phyloP scores from a whole-genome alignment of 2,329 filamentous ascomycete species.

The Fusarium globosum region DNA sequence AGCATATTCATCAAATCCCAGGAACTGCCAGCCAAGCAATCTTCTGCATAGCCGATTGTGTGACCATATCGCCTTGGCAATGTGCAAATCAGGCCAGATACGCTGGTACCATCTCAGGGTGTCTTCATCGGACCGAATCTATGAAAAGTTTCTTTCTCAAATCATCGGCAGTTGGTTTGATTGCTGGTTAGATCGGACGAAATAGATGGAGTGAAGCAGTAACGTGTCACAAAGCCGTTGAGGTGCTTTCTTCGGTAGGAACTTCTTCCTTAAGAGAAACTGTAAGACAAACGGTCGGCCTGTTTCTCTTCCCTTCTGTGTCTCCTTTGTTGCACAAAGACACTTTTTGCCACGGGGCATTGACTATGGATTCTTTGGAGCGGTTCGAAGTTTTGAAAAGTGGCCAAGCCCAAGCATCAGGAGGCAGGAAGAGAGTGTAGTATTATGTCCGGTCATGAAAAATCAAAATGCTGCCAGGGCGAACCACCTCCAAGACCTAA shows the following conservation, averaged over 20 bases:
- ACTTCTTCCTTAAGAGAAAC: not conserved
- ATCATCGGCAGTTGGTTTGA: not conserved
- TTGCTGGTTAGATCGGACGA: not conserved
- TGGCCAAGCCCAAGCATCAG: too few relatives aligned
- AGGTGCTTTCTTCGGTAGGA: not conserved
- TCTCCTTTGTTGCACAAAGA: not conserved
- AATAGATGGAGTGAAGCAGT: not conserved
- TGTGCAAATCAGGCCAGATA: not conserved
- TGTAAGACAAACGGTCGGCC: not conserved
- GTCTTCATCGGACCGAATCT: slow-evolving; percentile 2
- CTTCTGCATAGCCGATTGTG: slow-evolving; percentile 14
- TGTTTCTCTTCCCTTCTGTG: not conserved
- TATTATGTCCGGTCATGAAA: not conserved
- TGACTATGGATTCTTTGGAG: not conserved
- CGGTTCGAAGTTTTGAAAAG: not conserved
- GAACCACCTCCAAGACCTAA: not conserved
- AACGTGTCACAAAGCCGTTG: slow-evolving; percentile 8
- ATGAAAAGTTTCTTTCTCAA: not conserved
- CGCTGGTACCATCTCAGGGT: not conserved
- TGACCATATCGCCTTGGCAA: not conserved
- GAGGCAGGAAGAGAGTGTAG: not conserved
- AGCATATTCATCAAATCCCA: not conserved
- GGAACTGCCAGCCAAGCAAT: slow-evolving; percentile 14
- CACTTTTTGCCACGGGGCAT: too few relatives aligned
- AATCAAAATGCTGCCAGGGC: not conserved